These are phyloP conservation scores for Huntiella moniliformis DNA, from an alignment of 2,329 filamentous ascomycete species.

Conservation along the genomic window DNA sequence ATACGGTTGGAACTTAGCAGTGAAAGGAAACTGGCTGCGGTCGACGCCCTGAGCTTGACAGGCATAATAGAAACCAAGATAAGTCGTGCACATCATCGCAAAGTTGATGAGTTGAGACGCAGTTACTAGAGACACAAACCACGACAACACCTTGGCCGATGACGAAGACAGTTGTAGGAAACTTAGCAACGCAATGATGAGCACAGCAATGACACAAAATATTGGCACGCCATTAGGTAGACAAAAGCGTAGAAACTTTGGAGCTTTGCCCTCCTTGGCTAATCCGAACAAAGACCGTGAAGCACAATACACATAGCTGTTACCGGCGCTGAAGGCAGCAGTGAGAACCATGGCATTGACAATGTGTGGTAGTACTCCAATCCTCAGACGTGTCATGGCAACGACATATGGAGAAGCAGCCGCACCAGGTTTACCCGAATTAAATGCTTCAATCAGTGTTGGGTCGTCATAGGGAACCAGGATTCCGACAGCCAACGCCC, in stretches of 20 bases:
- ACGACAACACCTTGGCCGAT: slow-evolving; percentile 48
- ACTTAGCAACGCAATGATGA: slow-evolving; percentile 49
- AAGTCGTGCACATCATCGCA: slow-evolving; percentile 49
- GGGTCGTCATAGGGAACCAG: slow-evolving; percentile 50
- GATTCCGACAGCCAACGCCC: slow-evolving; percentile 53
- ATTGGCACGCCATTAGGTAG: slow-evolving; percentile 51
- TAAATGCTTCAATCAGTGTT: slow-evolving; percentile 41
- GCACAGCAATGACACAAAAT: slow-evolving; percentile 48
- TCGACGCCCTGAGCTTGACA: slow-evolving; percentile 49
- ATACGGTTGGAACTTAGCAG: slow-evolving; percentile 50
- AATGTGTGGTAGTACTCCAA: slow-evolving; percentile 46
- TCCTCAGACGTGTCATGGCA: slow-evolving; percentile 47
- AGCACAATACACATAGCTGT: slow-evolving; percentile 45
- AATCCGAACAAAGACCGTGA: slow-evolving; percentile 50
- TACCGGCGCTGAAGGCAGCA: slow-evolving; percentile 35
- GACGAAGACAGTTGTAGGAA: slow-evolving; percentile 54
- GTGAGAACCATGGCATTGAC: slow-evolving; percentile 56
- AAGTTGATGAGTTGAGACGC: slow-evolving; percentile 61
- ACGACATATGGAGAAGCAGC: slow-evolving; percentile 48
- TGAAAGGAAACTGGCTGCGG: slow-evolving; percentile 50
- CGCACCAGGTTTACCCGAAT: slow-evolving; percentile 39
- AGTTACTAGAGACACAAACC: slow-evolving; percentile 52
- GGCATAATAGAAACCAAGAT: slow-evolving; percentile 53
- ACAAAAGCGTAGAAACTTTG: slow-evolving; percentile 37
- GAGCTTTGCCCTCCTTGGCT: slow-evolving; percentile 50